Evolutionary conservation across 2,329 filamentous ascomycete species (phyloP).

Genomic region (Diaporthe humulicola): DNA sequence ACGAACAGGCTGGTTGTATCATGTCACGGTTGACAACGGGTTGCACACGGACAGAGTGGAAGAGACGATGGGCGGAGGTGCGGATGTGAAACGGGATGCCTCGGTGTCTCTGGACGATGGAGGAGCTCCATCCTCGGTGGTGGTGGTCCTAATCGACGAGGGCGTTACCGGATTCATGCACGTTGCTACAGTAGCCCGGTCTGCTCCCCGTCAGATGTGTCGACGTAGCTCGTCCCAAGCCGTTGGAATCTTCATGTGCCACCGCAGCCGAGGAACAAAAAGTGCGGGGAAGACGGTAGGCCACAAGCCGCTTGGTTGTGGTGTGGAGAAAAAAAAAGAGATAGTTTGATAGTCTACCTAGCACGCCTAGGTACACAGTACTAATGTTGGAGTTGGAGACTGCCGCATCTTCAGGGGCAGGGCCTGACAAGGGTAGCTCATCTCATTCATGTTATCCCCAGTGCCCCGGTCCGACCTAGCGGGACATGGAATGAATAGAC

Average conservation of each 20-base stretch:
- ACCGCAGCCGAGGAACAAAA: constrained; percentile 29
- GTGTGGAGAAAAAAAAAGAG: constrained; percentile 1
- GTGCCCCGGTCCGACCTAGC: not conserved
- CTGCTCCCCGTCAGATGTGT: constrained; percentile 17
- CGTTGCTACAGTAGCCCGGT: not conserved
- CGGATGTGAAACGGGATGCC: not conserved
- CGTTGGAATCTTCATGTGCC: constrained; percentile 12
- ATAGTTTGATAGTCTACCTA: too few relatives aligned
- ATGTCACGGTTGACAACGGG: not conserved
- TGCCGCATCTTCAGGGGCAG: not conserved
- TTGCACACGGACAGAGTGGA: not conserved
- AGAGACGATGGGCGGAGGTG: not conserved
- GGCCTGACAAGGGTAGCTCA: too few relatives aligned
- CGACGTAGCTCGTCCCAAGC: not conserved
- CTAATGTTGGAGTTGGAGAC: not conserved
- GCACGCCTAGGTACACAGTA: too few relatives aligned
- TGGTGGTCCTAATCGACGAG: not conserved
- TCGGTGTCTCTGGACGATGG: constrained; percentile 3
- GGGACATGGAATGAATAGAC: not conserved
- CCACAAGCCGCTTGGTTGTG: not conserved
- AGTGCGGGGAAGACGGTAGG: constrained; percentile 15
- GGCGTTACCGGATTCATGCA: constrained; percentile 10
- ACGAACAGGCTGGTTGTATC: not conserved
- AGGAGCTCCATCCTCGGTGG: constrained; percentile 20
- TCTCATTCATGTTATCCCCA: not conserved